Percentiles rank a stretch among this genome's conserved stretches.
Conservation (phyloP, 345 rosid species). For the Hevea brasiliensis region DNA sequence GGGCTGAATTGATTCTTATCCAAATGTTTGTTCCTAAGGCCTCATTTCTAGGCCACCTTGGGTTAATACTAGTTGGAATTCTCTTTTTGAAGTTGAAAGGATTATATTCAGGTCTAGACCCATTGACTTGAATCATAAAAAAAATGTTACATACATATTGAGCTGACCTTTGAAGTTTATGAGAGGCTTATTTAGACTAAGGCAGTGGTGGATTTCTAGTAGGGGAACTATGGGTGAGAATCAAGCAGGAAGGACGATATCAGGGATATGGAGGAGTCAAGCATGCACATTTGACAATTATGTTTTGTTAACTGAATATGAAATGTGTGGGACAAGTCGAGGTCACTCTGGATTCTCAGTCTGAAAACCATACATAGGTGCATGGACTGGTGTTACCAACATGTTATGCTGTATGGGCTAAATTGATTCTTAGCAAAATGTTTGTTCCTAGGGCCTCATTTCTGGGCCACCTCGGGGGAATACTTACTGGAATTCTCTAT, state of each 20-base stretch:
- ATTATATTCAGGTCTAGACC: slow-evolving; percentile 53
- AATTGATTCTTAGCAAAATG: slow-evolving; percentile 81
- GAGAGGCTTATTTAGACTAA: slow-evolving; percentile 32
- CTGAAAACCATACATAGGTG: slow-evolving; percentile 55
- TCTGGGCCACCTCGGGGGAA: slow-evolving; percentile 94
- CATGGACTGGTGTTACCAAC: slow-evolving; percentile 78
- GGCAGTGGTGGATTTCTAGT: slow-evolving; percentile 56
- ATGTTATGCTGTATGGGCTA: slow-evolving; percentile 89
- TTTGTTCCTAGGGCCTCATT: slow-evolving; percentile 86
- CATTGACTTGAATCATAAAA: slow-evolving; percentile 47
- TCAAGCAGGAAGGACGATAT: slow-evolving; percentile 35
- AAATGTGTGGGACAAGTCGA: slow-evolving; percentile 78
- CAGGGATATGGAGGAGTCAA: slow-evolving; percentile 77
- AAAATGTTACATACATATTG: slow-evolving; percentile 40
- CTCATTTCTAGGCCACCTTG: slow-evolving; percentile 94
- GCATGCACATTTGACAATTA: slow-evolving; percentile 85
- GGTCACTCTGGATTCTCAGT: slow-evolving; percentile 67
- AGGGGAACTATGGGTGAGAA: slow-evolving; percentile 67
- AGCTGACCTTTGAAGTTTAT: slow-evolving; percentile 63
- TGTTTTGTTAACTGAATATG: slow-evolving; percentile 53
- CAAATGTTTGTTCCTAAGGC: slow-evolving; percentile 87
- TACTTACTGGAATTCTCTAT: slow-evolving; percentile 86
- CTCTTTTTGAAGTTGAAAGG: slow-evolving; percentile 65
- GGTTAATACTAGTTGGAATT: slow-evolving; percentile 90
- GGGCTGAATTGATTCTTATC: slow-evolving; percentile 89